Percentiles rank a stretch among this genome's conserved stretches.
These are phyloP conservation scores for Endocarpon pusillum DNA, from an alignment of 495 filamentous ascomycete genomes.

Conservation along the genomic window DNA sequence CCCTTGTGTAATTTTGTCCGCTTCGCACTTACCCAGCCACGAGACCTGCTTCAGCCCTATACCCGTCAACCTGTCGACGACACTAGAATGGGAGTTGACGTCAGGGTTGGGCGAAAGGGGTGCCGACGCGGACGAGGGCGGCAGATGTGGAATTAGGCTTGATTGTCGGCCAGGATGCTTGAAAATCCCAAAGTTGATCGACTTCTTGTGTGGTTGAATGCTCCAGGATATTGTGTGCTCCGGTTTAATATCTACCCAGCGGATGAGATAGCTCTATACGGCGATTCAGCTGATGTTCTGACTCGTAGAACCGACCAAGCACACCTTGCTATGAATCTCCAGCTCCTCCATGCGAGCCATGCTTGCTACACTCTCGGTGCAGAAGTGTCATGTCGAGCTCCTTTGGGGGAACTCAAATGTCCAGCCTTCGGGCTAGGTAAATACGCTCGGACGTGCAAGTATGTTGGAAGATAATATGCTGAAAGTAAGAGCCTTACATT, in stretches of 20 bases:
- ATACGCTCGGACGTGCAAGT: too few relatives aligned
- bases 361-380: slow-evolving; percentile 9
- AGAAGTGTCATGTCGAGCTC: not conserved
- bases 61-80: slow-evolving; percentile 63
- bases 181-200: slow-evolving; percentile 93
- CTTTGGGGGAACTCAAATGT: too few relatives aligned
- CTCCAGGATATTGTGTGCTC: slow-evolving; percentile 94
- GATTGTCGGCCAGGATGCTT: slow-evolving; percentile 69
- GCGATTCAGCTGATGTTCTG: slow-evolving; percentile 1
- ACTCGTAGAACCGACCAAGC: too few relatives aligned
- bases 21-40: slow-evolving; percentile 90
- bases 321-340: slow-evolving; percentile 93
- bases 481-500: too few relatives aligned
- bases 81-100: slow-evolving; percentile 33
- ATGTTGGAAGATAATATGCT: too few relatives aligned
- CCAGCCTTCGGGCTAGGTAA: too few relatives aligned
- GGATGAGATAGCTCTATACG: slow-evolving; percentile 80
- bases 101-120: slow-evolving; percentile 23
- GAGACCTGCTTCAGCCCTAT: slow-evolving; percentile 75
- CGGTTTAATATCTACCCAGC: slow-evolving; percentile 83
- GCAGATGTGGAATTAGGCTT: slow-evolving; percentile 30
- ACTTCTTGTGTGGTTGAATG: slow-evolving; percentile 92
- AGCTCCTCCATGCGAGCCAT: slow-evolving; percentile 96
- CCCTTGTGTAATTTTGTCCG: slow-evolving; percentile 86
- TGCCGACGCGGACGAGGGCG: slow-evolving; percentile 30